Conservation (phyloP, 495 filamentous ascomycete species). For the Collariella sp. region DNA sequence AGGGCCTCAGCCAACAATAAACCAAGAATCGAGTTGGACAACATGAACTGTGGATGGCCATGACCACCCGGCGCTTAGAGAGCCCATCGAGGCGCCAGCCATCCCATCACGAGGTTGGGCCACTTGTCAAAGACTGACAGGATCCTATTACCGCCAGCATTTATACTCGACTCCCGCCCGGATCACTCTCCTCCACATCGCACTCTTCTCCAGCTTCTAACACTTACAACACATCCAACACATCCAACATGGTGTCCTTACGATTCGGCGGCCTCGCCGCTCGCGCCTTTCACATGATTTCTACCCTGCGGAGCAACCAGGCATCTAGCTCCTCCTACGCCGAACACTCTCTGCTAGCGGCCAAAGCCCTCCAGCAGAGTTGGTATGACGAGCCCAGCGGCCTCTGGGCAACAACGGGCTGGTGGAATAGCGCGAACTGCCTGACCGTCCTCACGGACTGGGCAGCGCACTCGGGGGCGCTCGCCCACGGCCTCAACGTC, state of each 20-base stretch:
- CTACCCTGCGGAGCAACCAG: conserved; percentile 17
- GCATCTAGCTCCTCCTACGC: conserved; percentile 21
- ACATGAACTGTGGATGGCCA: neutral
- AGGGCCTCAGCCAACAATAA: neutral
- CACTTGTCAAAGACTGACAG: neutral
- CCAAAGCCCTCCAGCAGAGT: conserved; percentile 46
- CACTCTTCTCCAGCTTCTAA: neutral
- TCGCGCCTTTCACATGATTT: conserved; percentile 31
- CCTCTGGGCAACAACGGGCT: conserved; percentile 57
- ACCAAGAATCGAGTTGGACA: neutral
- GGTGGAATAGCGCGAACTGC: conserved; percentile 72
- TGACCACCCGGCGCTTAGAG: neutral
- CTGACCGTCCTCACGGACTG: conserved; percentile 57
- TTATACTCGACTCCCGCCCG: neutral
- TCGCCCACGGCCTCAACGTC: conserved; percentile 26
- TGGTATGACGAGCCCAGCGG: conserved; percentile 58
- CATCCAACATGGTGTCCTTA: conserved; percentile 26
- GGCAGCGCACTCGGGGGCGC: conserved; percentile 32
- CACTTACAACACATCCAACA: no score
- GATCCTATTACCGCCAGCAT: neutral
- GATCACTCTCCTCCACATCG: neutral
- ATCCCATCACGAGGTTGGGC: neutral
- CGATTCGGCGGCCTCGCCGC: conserved; percentile 31
- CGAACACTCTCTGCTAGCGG: conserved; percentile 36
- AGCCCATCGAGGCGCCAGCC: neutral